Percentiles rank a stretch among this genome's conserved stretches.
phyloP scores from a whole-genome alignment of 164 flowering plant species.

The Protea cynaroides region DNA sequence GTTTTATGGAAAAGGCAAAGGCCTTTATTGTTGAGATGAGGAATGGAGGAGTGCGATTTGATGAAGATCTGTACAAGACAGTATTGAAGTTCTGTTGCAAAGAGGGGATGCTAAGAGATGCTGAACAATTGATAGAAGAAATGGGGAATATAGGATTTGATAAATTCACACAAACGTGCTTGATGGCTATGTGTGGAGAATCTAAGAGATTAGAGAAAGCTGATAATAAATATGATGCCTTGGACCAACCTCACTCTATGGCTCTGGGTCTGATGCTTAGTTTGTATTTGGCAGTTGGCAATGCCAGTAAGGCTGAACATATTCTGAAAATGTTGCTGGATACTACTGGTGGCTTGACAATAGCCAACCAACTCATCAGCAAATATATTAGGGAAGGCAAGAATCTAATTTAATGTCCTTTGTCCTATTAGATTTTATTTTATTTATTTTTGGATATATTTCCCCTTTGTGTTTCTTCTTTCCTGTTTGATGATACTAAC shows the following conservation, averaged over 20 bases:
- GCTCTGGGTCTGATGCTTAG: slow-evolving; percentile 52
- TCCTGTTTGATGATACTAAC: neutral
- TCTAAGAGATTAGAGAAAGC: slow-evolving; percentile 17
- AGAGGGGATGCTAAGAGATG: slow-evolving; percentile 61
- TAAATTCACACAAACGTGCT: slow-evolving; percentile 41
- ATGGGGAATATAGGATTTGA: slow-evolving; percentile 24
- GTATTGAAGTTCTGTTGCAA: slow-evolving; percentile 58
- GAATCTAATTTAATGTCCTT: neutral
- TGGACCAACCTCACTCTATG: slow-evolving; percentile 30
- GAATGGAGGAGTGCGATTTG: slow-evolving; percentile 50
- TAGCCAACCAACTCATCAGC: slow-evolving; percentile 45
- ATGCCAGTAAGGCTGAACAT: slow-evolving; percentile 26
- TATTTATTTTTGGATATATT: neutral
- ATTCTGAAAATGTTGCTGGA: slow-evolving; percentile 38
- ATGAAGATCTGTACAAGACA: slow-evolving; percentile 58
- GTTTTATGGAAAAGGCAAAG: slow-evolving; percentile 57
- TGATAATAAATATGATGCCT: slow-evolving; percentile 19
- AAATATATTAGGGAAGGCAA: slow-evolving; percentile 56
- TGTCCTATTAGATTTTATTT: neutral
- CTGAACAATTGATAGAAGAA: slow-evolving; percentile 47
- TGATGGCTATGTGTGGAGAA: slow-evolving; percentile 30
- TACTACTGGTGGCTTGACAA: slow-evolving; percentile 41
- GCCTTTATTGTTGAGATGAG: slow-evolving; percentile 45
- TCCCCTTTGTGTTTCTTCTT: neutral
- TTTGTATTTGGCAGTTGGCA: slow-evolving; percentile 41